Evolutionary conservation across 176 grass and related monocot genomes (phyloP).

Genomic region (Aegilops umbellulata): DNA sequence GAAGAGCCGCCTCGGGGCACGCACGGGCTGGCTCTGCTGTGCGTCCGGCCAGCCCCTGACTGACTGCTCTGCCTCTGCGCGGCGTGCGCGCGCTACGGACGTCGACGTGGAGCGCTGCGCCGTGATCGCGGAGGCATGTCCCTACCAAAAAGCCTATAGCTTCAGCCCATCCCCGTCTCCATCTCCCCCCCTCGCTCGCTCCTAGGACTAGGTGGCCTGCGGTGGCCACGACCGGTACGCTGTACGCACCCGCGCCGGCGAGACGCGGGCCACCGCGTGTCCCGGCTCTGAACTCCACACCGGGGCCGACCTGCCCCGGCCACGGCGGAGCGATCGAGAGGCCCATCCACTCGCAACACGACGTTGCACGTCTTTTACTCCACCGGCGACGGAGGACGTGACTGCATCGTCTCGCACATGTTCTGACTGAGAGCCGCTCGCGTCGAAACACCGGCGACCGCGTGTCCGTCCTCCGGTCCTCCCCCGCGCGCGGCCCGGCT

Average conservation of each 20-base stretch:
- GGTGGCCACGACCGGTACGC: background rate
- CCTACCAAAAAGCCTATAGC: background rate
- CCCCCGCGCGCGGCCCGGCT: too few relatives aligned
- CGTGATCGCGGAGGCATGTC: background rate
- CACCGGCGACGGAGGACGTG: too few relatives aligned
- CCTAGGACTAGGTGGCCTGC: background rate
- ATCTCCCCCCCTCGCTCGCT: background rate
- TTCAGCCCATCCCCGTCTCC: background rate
- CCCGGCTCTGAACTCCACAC: background rate
- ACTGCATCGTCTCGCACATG: too few relatives aligned
- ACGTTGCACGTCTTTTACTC: too few relatives aligned
- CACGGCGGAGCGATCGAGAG: background rate
- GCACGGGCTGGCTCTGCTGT: background rate
- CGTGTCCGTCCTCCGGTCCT: too few relatives aligned
- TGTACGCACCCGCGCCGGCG: background rate
- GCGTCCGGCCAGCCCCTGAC: background rate
- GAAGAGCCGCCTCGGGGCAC: background rate
- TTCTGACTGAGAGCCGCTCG: too few relatives aligned
- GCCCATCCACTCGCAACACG: too few relatives aligned
- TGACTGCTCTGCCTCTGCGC: background rate
- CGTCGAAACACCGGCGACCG: too few relatives aligned
- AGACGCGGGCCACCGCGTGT: background rate
- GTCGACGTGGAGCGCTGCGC: conserved; percentile 17
- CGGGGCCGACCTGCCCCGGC: too few relatives aligned
- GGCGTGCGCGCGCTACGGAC: background rate